These are phyloP conservation scores for Backusella tarrabulga DNA, from an alignment of 192 early-diverging fungal species.

Conservation along the genomic window DNA sequence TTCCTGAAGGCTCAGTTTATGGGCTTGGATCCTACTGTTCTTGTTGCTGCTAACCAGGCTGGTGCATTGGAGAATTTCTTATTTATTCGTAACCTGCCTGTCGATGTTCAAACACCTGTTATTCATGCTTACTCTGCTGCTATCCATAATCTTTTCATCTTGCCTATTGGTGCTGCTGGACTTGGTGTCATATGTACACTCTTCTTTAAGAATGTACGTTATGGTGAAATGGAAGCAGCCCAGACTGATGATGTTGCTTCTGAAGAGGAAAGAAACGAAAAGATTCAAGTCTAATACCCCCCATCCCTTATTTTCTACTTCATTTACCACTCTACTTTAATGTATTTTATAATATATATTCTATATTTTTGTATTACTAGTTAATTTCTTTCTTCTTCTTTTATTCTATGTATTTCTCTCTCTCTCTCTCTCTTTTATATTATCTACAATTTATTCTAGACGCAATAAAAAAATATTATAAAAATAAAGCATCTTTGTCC, in stretches of 20 bases:
- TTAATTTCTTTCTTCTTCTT: background rate
- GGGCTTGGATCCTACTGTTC: background rate
- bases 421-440: background rate
- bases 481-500: too few relatives aligned
- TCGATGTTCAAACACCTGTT: background rate
- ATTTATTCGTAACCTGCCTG: conserved; percentile 9
- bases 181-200: conserved; percentile 17
- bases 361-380: background rate
- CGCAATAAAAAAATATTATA: background rate
- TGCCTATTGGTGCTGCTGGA: conserved; percentile 22
- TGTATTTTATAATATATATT: background rate
- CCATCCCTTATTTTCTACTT: background rate
- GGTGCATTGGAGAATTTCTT: conserved; percentile 17
- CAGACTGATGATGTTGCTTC: background rate
- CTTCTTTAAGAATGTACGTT: conserved; percentile 24
- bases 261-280: background rate
- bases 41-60: conserved; percentile 5
- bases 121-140: conserved; percentile 17
- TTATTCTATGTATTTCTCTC: background rate
- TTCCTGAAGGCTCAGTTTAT: background rate
- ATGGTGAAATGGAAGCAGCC: conserved; percentile 3
- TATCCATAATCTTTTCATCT: conserved; percentile 24
- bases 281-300: background rate
- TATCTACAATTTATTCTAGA: background rate
- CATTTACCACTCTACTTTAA: background rate